Evolutionary conservation across 805 yeast species (phyloP), one percentile per base, ranked within the genome.

Genomic region (Candida anglica): DNA sequence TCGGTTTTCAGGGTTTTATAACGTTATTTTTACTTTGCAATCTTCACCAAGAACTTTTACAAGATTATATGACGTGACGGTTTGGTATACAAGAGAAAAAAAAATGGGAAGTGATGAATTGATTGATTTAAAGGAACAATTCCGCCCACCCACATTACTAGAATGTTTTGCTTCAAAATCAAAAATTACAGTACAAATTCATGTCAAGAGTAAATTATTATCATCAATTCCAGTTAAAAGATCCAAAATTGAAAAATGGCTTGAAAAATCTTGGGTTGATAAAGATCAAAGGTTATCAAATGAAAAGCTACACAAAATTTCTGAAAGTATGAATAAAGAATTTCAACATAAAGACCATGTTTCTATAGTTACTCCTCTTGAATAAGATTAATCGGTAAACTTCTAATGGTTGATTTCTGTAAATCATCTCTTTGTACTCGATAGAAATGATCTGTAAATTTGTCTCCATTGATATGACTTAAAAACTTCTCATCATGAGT

Each of bases 401-500:
- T 61, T 34, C 53, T 78, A 32, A 93, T 91, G 34, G 77, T 75
- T 2, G 96, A 86, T 42, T 79, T 79, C 48, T 88, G 93, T 36
- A 84, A 71, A 37, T 81, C 84, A 56, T 88, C 87, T 53, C 98
- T 71, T 43, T 75, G 75, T 11, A 93, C 79, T 40, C 84, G 71
- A 59, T 81, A 93, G 58, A 85, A 93, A 52, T 84, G 88, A 53
- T 87, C 96, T 8, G 95, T 80, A 52, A 85, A 88, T 37, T 77
- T 75, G 15, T 81, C 73, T 0, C 97, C 96, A 55, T 83, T 79
- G 81, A 93, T 88, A 52, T 80, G 80, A 31, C 77, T 73, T 48
- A 93, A 66, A 51, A 93, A 93, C 48, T 83, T 82, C 56, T 91
- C 97, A 59, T 93, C 99, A 52, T 93, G 99, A 0, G 98, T 93